Percentiles rank a stretch among this genome's conserved stretches.
Conservation (phyloP, 2,329 filamentous ascomycete species). For the Aureobasidium leucospermi region DNA sequence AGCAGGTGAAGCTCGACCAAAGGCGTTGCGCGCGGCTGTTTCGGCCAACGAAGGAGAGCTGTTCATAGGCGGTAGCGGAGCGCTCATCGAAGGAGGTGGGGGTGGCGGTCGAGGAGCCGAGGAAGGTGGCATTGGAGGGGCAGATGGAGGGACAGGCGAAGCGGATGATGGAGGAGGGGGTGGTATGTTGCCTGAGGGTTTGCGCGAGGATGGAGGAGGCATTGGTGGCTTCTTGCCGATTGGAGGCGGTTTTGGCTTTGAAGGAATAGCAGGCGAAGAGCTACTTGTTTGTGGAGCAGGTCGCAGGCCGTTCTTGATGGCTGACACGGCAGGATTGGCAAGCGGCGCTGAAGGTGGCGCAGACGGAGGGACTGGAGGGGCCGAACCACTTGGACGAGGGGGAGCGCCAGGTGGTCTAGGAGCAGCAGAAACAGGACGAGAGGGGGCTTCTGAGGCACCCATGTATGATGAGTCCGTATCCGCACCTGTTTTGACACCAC, state of each 20-base stretch:
- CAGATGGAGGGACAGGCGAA: constrained; percentile 58
- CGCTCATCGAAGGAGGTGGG: constrained; percentile 4
- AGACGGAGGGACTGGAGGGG: constrained; percentile 44
- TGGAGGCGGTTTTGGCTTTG: constrained; percentile 62
- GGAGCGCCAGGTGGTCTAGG: constrained; percentile 27
- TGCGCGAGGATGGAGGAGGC: constrained; percentile 50
- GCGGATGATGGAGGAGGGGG: constrained; percentile 28
- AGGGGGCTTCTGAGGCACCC: constrained; percentile 65
- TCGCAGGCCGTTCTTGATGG: constrained; percentile 39
- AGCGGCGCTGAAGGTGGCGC: constrained; percentile 47
- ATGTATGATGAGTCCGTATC: constrained; percentile 64
- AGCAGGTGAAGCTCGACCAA: constrained; percentile 34
- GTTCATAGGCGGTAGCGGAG: constrained; percentile 24
- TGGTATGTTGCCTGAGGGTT: constrained; percentile 41
- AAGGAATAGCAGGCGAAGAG: constrained; percentile 45
- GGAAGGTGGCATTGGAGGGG: constrained; percentile 29
- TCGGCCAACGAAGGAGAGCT: background rate
- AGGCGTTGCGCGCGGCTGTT: constrained; percentile 8
- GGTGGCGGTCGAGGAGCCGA: constrained; percentile 23
- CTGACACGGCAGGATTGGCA: constrained; percentile 49
- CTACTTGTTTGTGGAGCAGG: constrained; percentile 55
- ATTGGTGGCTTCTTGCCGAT: constrained; percentile 67
- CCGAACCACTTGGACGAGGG: constrained; percentile 35
- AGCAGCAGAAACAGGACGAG: constrained; percentile 25
- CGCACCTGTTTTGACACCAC: constrained; percentile 56